Evolutionary conservation across 768 basidiomycete species (phyloP).

Genomic region (Boletus sensibilis): DNA sequence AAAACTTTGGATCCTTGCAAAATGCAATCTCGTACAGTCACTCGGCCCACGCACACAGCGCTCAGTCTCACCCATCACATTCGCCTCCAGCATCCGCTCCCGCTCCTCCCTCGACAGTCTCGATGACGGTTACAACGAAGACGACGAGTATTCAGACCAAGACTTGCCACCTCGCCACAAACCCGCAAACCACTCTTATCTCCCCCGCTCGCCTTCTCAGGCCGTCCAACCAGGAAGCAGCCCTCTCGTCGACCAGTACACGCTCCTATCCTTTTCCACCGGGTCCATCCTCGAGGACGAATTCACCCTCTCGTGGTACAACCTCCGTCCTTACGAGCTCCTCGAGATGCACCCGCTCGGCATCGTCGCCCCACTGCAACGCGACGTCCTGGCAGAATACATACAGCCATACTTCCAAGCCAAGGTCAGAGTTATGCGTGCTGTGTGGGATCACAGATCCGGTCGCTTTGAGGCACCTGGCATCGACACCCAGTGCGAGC

Average conservation of each 20-base stretch:
- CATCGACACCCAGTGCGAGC: neutral
- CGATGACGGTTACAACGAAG: conserved; percentile 30
- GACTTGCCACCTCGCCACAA: conserved; percentile 13
- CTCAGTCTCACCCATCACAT: conserved; percentile 67
- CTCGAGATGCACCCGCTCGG: conserved; percentile 61
- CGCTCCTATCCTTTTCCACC: conserved; percentile 64
- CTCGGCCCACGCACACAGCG: conserved; percentile 33
- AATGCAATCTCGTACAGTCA: conserved; percentile 45
- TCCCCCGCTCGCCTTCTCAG: conserved; percentile 12
- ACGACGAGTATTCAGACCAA: conserved; percentile 35
- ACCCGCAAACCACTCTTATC: conserved; percentile 7
- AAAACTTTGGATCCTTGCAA: conserved; percentile 62
- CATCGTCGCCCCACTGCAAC: conserved; percentile 43
- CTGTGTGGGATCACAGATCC: conserved; percentile 35
- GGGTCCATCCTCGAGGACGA: conserved; percentile 72
- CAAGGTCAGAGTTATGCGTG: conserved; percentile 50
- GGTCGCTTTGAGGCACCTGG: conserved; percentile 29
- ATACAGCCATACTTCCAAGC: conserved; percentile 60
- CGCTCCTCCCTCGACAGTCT: conserved; percentile 25
- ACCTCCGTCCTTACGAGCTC: conserved; percentile 59
- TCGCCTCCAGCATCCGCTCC: conserved; percentile 40
- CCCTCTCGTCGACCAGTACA: conserved; percentile 40
- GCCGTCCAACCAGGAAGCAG: conserved; percentile 2
- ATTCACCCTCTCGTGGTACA: conserved; percentile 54
- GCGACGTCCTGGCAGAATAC: conserved; percentile 42